A percentile compares a stretch with the other conserved stretches of the same genome.
Evolutionary conservation across 2,329 filamentous ascomycete genomes (phyloP).

Genomic region (Zymoseptoria crescenta): DNA sequence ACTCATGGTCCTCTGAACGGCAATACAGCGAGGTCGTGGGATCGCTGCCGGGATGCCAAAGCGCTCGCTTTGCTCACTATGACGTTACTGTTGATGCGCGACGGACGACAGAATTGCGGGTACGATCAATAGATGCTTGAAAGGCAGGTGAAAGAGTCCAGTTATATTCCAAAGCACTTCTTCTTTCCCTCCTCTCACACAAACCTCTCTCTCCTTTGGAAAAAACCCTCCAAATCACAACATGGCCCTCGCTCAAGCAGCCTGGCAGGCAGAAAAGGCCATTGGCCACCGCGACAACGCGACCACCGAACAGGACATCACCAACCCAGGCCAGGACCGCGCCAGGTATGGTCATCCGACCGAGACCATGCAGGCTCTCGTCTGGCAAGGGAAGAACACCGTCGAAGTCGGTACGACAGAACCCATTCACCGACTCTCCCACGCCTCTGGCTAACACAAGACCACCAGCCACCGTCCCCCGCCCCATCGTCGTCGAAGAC

Average conservation of each 20-base stretch:
- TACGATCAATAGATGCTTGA: background rate
- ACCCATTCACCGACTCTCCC: background rate
- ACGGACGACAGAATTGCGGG: background rate
- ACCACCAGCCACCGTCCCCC: background rate
- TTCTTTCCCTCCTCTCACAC: background rate
- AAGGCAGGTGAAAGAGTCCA: too few species aligned
- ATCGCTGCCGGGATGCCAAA: background rate
- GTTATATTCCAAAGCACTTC: too few species aligned
- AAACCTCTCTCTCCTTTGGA: background rate
- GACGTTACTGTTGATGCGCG: background rate
- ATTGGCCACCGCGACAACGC: slow-evolving; percentile 62
- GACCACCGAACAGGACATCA: slow-evolving; percentile 60
- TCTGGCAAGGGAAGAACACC: slow-evolving; percentile 74
- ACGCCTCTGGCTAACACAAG: background rate
- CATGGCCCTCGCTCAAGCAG: slow-evolving; percentile 54
- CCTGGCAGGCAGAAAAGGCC: slow-evolving; percentile 56
- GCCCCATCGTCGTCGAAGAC: slow-evolving; percentile 62
- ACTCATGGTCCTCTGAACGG: background rate
- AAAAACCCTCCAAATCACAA: slow-evolving; percentile 1
- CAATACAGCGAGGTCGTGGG: background rate
- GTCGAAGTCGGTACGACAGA: slow-evolving; percentile 56
- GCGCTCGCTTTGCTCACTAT: background rate
- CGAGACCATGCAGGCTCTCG: slow-evolving; percentile 66
- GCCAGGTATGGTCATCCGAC: slow-evolving; percentile 44
- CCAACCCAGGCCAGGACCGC: slow-evolving; percentile 50